Conservation (phyloP, 768 basidiomycete species). For the Amanita inopinata region DNA sequence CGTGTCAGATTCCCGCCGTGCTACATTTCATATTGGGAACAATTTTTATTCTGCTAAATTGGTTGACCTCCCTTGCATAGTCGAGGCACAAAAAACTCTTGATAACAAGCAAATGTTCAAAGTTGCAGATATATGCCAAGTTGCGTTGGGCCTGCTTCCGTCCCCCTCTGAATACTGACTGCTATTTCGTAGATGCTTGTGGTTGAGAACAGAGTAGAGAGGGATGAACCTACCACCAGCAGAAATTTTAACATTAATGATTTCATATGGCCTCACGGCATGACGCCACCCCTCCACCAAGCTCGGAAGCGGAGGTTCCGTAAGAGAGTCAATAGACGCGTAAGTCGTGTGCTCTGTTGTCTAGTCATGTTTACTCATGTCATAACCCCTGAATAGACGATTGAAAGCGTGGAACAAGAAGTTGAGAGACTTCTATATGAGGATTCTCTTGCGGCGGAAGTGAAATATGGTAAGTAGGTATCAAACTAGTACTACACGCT, state of each 20-base stretch:
- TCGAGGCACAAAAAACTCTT: conserved; percentile 92
- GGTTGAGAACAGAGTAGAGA: conserved; percentile 65
- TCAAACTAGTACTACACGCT: too few relatives aligned
- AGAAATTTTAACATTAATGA: conserved; percentile 85
- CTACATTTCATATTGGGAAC: conserved; percentile 79
- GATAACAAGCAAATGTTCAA: conserved; percentile 99
- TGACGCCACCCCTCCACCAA: conserved; percentile 88
- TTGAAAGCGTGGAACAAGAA: conserved; percentile 90
- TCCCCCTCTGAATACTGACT: conserved; percentile 7
- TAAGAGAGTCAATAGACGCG: conserved; percentile 77
- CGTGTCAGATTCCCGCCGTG: conserved; percentile 74
- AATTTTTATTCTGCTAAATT: conserved; percentile 82
- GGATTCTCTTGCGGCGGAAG: conserved; percentile 64
- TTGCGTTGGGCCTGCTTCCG: conserved; percentile 21
- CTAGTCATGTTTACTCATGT: background rate
- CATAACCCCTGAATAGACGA: conserved; percentile 43
- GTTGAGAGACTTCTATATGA: conserved; percentile 81
- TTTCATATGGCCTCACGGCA: conserved; percentile 94
- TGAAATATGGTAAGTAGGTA: conserved; percentile 61
- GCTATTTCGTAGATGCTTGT: conserved; percentile 69
- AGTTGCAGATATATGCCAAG: conserved; percentile 97
- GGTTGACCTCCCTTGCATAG: conserved; percentile 89
- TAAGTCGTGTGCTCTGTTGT: conserved; percentile 27
- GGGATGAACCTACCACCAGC: conserved; percentile 54
- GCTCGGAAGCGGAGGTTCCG: conserved; percentile 88